Base-by-base conservation (phyloP, 257 asterid species). In the Capsicum rhomboideum region DNA sequence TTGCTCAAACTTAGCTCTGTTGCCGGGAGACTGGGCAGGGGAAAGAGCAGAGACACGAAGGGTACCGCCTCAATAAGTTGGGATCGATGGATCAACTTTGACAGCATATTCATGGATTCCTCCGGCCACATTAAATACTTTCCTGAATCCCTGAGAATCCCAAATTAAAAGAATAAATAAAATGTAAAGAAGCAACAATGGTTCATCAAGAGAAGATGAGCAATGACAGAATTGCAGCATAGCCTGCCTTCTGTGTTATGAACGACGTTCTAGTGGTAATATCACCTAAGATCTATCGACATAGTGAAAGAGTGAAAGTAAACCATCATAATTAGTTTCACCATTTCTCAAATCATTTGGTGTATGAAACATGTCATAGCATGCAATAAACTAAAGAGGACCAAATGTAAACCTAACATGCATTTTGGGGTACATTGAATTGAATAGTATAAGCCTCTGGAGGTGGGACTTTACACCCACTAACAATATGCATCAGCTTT, bases 81-180 rank as follows among this genome's bases (percentile, higher is more conserved):
- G 98, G 79, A 96, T 82, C 1, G 97, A 94, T 13, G 92, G 93
- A 90, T 96, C 98, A 87, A 88, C 98, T 85, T 91, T 90, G 13
- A 88, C 84, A 29, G 99, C 97, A 67, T 94, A 96, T 82, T 91
- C 90, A 77, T 96, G 98, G 86, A 96, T 94, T 83, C 99, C 99
- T 71, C 99, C 99, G 0, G 95, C 86, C 26, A 96, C 87, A n/a
- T 96, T 96, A 93, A 85, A 93, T 44, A 94, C 93, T 85, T 78
- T 91, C 90, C 87, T 93, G 90, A 96, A 96, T 75, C 99, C 98
- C 99, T 96, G 94, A 79, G 13, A 81, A 85, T 61, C 58, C 66
- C 79, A 67, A 72, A 34, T n/a, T 54, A 18, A 18, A 34, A 82
- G 4, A n/a, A 31, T 34, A 34, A 34, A 34, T 34, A 44, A 18